Evolutionary conservation across 176 grass and related monocot species (phyloP).

Genomic region (Hordeum marinum): DNA sequence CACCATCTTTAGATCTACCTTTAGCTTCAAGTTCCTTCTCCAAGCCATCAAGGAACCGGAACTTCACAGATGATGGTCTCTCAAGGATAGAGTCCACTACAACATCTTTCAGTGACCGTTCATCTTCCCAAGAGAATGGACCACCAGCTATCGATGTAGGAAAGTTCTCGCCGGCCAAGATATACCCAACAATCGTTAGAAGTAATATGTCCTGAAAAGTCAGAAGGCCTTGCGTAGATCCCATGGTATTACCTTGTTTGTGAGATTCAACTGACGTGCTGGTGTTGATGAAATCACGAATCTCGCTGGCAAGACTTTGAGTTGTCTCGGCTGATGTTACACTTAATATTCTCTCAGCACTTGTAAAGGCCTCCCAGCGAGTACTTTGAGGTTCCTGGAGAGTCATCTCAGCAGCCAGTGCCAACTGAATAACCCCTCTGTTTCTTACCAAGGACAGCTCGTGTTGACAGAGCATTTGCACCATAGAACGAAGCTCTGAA

Average conservation of each 20-base stretch:
- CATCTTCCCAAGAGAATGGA: conserved; percentile 98
- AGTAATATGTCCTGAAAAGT: conserved; percentile 87
- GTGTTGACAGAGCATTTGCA: conserved; percentile 54
- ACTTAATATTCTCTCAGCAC: conserved; percentile 87
- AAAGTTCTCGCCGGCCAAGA: conserved; percentile 91
- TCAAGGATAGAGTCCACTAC: conserved; percentile 84
- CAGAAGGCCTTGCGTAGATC: conserved; percentile 53
- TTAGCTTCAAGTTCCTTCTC: conserved; percentile 70
- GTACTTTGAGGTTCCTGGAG: conserved; percentile 65
- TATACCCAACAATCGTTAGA: conserved; percentile 82
- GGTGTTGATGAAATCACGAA: conserved; percentile 95
- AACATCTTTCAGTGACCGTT: conserved; percentile 85
- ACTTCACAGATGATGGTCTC: conserved; percentile 63
- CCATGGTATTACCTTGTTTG: conserved; percentile 41
- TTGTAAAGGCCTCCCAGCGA: conserved; percentile 83
- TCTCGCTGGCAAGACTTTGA: conserved; percentile 90
- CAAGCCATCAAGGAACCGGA: conserved; percentile 69
- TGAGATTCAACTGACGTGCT: conserved; percentile 60
- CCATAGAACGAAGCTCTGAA: conserved; percentile 68
- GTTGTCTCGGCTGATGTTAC: conserved; percentile 79
- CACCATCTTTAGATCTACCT: conserved; percentile 49
- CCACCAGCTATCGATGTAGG: conserved; percentile 75
- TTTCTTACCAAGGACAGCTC: conserved; percentile 73
- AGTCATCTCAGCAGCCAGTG: conserved; percentile 65
- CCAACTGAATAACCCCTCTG: conserved; percentile 70